These are phyloP conservation scores for Dothideomycetidae sp. DNA, from an alignment of 2,329 filamentous ascomycete genomes.

Conservation along the genomic window DNA sequence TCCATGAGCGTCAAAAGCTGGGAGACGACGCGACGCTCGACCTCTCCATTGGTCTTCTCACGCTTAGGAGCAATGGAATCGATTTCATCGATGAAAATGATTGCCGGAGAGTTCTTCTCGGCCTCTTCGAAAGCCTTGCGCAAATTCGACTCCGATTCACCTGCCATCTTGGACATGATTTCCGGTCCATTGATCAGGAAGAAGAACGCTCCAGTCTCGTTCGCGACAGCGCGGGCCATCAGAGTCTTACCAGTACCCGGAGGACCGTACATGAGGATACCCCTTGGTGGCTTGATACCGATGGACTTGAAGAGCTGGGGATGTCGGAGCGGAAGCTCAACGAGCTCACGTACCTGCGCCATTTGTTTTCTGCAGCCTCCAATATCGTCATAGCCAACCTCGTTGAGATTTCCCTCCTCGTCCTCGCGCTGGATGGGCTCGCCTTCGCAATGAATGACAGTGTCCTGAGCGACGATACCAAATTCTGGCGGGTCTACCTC, in stretches of 20 bases:
- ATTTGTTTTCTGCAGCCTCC: conserved; percentile 99
- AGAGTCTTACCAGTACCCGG: conserved; percentile 98
- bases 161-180: conserved; percentile 99
- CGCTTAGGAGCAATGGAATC: conserved; percentile 98
- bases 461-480: conserved; percentile 96
- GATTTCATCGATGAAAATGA: conserved; percentile 99
- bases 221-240: conserved; percentile 96
- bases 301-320: conserved; percentile 99
- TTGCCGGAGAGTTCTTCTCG: conserved; percentile 97
- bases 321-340: conserved; percentile 90
- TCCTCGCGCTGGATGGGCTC: conserved; percentile 95
- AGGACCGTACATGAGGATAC: conserved; percentile 86
- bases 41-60: conserved; percentile 98
- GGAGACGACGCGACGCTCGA: conserved; percentile 95
- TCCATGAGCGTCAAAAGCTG: conserved; percentile 97
- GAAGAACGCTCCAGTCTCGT: conserved; percentile 98
- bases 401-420: conserved; percentile 97
- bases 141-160: conserved; percentile 96
- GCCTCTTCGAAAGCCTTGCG: conserved; percentile 99
- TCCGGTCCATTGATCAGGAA: conserved; percentile 98
- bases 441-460: conserved; percentile 96
- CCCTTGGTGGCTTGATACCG: conserved; percentile 97
- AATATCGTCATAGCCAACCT: conserved; percentile 98
- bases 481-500: conserved; percentile 98
- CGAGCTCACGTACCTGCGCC: conserved; percentile 97